Evolutionary conservation across 2,329 filamentous ascomycete genomes (phyloP).

Genomic region (Hymenoscyphus fraxineus): DNA sequence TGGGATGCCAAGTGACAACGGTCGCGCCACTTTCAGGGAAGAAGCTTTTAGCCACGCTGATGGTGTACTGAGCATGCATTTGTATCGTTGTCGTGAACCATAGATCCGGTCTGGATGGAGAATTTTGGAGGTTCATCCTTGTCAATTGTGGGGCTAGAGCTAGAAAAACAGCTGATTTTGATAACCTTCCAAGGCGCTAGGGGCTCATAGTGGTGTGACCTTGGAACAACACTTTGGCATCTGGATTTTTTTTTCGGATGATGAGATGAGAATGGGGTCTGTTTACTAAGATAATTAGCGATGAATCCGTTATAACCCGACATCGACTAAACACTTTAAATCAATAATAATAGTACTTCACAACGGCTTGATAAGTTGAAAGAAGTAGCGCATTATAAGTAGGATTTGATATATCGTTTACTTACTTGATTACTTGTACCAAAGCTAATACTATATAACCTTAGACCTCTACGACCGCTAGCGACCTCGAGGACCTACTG

Average conservation of each 20-base stretch:
- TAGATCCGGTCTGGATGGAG: conserved; percentile 7
- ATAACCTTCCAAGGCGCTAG: conserved; percentile 11
- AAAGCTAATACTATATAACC: too few species aligned
- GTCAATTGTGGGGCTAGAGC: neutral
- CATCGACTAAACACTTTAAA: too few species aligned
- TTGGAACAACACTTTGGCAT: conserved; percentile 12
- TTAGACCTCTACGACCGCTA: too few species aligned
- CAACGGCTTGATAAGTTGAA: too few species aligned
- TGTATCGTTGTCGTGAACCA: neutral
- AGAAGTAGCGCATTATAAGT: too few species aligned
- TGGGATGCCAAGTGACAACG: neutral
- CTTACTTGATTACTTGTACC: too few species aligned
- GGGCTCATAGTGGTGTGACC: conserved; percentile 23
- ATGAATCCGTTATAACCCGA: too few species aligned
- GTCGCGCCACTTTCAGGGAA: neutral
- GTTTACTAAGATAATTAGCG: too few species aligned
- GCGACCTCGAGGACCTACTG: too few species aligned
- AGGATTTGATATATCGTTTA: too few species aligned
- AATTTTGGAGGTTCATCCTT: conserved; percentile 12
- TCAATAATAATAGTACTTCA: too few species aligned
- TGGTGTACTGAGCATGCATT: conserved; percentile 6
- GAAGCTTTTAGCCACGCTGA: conserved; percentile 1
- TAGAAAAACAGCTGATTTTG: conserved; percentile 9
- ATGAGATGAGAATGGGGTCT: neutral
- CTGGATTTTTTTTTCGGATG: neutral